Conservation (phyloP, 768 basidiomycete species). For the Cyclocybe cylindracea region DNA sequence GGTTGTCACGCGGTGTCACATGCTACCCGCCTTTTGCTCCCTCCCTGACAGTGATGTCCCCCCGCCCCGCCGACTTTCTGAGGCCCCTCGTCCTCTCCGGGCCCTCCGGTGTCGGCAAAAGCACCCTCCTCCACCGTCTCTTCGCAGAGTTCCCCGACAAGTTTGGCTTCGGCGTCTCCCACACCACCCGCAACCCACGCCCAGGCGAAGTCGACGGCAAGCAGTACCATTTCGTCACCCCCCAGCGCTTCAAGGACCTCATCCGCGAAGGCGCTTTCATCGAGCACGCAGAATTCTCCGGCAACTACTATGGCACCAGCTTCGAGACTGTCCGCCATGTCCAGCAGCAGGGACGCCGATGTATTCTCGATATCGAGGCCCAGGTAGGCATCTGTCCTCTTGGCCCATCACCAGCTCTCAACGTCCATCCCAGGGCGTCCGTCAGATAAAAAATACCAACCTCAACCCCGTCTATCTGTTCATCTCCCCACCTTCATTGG, state of each 20-base stretch:
- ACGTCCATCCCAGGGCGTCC: constrained; percentile 68
- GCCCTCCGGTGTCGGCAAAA: constrained; percentile 94
- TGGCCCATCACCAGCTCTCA: not conserved
- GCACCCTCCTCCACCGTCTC: constrained; percentile 81
- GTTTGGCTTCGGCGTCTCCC: constrained; percentile 94
- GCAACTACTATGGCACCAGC: constrained; percentile 93
- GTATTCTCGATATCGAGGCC: constrained; percentile 94
- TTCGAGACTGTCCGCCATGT: constrained; percentile 74
- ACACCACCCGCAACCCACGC: constrained; percentile 87
- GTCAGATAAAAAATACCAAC: constrained; percentile 82
- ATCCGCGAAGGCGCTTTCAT: constrained; percentile 79
- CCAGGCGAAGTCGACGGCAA: constrained; percentile 80
- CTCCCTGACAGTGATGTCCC: constrained; percentile 4
- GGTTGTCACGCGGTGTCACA: constrained; percentile 3
- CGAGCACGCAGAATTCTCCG: constrained; percentile 92
- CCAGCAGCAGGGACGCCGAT: constrained; percentile 68
- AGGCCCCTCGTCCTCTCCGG: constrained; percentile 84
- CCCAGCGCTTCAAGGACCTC: constrained; percentile 71
- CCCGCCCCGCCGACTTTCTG: constrained; percentile 6
- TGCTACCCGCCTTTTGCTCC: not conserved
- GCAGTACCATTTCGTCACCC: constrained; percentile 84
- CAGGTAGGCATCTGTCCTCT: constrained; percentile 59
- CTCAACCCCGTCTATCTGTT: constrained; percentile 90
- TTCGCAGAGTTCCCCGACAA: constrained; percentile 79
- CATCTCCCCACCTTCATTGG: constrained; percentile 83